Conservation (phyloP, 192 early-diverging fungal genomes). For the Linnemannia hyalina region DNA sequence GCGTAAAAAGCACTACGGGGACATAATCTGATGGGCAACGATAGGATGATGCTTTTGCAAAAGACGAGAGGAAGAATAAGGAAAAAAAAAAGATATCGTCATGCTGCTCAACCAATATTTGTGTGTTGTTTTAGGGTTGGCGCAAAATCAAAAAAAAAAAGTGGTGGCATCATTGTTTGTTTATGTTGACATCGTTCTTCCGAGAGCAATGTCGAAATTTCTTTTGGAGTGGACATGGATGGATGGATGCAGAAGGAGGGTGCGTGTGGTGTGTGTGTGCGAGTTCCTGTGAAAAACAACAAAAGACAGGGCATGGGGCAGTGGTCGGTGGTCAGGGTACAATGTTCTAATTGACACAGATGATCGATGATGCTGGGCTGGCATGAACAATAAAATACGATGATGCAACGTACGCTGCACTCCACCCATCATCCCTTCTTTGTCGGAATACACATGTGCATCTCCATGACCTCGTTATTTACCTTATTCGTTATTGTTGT, state of each 20-base stretch:
- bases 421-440: background rate
- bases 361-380: background rate
- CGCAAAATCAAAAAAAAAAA: background rate
- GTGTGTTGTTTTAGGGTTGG: background rate
- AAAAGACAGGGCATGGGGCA: no score
- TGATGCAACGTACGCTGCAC: background rate
- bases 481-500: background rate
- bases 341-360: no score
- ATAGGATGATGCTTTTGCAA: no score
- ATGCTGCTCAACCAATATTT: background rate
- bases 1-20: no score
- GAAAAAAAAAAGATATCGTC: slow-evolving; percentile 5
- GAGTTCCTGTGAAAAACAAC: no score
- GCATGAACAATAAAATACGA: background rate
- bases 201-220: no score
- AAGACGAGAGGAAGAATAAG: background rate
- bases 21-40: no score
- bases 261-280: no score
- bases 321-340: no score
- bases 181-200: background rate
- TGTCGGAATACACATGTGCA: background rate
- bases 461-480: background rate
- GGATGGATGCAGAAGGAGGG: no score
- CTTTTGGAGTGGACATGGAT: no score
- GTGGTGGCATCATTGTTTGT: background rate